Base-by-base conservation (phyloP, 2,329 filamentous ascomycete species). In the Fusarium verrucosum region DNA sequence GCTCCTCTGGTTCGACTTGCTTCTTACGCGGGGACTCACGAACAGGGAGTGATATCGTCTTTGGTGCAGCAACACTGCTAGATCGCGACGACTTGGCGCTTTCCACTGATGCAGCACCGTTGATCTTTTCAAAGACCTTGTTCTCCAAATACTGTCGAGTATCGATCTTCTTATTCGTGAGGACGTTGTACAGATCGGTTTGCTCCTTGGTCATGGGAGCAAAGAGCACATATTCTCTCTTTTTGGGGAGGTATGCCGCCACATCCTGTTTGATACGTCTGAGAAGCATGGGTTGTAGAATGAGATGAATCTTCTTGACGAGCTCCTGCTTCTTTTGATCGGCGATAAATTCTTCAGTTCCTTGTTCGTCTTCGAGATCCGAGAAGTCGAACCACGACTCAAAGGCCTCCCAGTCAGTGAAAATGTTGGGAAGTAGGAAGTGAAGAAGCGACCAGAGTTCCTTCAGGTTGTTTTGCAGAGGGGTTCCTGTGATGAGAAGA, bases 361-460 rank as follows among this genome's bases (percentile, higher is more conserved):
- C 89, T 32, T 90, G 84, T 66, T 94, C 92, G 58, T 98, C 92
- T 52, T 96, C 87, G 2, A 99, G 83, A 9, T 93, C 94, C 1
- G 92, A 95, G 70, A 99, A 99, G 75, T 99, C 94, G 63, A 99
- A 99, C 94, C 94, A 98, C 2, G 88, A 88, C 72, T 97, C 92
- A 57, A 99, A 99, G 0, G 92, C 92, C 42, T 96, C 92, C 76
- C 96, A 89, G 70, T 97, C 92, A 41, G 94, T 92, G 70, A 99
- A 99, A 28, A 97, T 94, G 35, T 91, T 91, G 0, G 94, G 95
- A 43, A 98, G 85, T 0, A 99, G 81, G 71, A 99, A 99, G 72
- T 99, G 94, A 0, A 99, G 83, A 1, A 99, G 78, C 0, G 94
- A 97, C 95, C 95, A 99, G 0, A 99, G 79, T 72, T 99, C 95